Evolutionary conservation across 1,139 yeast genomes (phyloP).

Genomic region (Yamadazyma dendronema): DNA sequence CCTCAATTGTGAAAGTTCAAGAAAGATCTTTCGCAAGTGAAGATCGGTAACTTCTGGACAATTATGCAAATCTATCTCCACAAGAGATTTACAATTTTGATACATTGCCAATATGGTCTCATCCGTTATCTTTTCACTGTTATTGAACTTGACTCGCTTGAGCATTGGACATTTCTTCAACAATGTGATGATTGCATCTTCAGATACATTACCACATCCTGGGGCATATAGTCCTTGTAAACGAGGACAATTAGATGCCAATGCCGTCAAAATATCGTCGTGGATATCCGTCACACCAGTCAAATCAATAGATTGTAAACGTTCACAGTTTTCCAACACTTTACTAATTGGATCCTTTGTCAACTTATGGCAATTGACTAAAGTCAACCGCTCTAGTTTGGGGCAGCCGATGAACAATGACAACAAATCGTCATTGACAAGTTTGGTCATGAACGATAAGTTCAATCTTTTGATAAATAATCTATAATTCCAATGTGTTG

Average conservation of each 20-base stretch:
- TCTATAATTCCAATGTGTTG: constrained; percentile 72
- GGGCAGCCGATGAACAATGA: constrained; percentile 62
- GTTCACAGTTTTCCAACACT: constrained; percentile 62
- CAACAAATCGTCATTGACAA: constrained; percentile 62
- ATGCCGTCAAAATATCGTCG: constrained; percentile 68
- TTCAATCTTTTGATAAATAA: constrained; percentile 76
- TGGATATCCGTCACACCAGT: constrained; percentile 72
- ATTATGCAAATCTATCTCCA: constrained; percentile 86
- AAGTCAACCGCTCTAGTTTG: constrained; percentile 78
- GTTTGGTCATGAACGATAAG: constrained; percentile 68
- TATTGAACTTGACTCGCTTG: constrained; percentile 79
- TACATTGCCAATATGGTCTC: constrained; percentile 64
- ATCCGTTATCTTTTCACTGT: constrained; percentile 68
- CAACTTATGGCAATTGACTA: constrained; percentile 74
- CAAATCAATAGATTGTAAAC: constrained; percentile 82
- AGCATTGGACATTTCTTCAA: constrained; percentile 68
- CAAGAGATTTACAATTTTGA: constrained; percentile 69
- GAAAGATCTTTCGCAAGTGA: constrained; percentile 60
- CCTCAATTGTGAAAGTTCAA: constrained; percentile 65
- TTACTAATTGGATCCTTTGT: constrained; percentile 60
- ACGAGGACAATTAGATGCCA: constrained; percentile 70
- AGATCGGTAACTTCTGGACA: constrained; percentile 73
- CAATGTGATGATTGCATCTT: constrained; percentile 60
- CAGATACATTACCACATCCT: constrained; percentile 69
- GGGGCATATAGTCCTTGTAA: constrained; percentile 92